Conservation (phyloP, 106 monocot genomes). For the Dendrobium nobile region DNA sequence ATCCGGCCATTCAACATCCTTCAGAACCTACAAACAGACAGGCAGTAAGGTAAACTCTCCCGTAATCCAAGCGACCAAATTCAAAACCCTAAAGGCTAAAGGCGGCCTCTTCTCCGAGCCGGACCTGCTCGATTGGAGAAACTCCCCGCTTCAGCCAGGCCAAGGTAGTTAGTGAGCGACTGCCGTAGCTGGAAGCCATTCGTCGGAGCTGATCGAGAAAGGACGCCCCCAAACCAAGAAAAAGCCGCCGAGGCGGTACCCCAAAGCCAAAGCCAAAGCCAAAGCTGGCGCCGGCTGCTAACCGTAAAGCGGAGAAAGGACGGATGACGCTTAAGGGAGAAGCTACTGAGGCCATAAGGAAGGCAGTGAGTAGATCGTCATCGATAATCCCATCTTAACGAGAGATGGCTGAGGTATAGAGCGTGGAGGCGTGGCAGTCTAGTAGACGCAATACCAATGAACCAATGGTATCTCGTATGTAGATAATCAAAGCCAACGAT, state of each 20-base stretch:
- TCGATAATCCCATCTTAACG: neutral
- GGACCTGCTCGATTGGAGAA: conserved; percentile 83
- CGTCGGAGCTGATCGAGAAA: conserved; percentile 23
- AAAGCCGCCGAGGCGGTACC: conserved; percentile 39
- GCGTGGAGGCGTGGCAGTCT: neutral
- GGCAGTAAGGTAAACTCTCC: neutral
- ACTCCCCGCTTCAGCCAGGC: conserved; percentile 47
- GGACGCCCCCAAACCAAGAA: conserved; percentile 56
- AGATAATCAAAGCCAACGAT: no score
- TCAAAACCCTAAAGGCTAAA: neutral
- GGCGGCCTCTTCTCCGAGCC: no score
- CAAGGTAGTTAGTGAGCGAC: conserved; percentile 31
- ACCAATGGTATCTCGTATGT: no score
- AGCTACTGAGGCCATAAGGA: conserved; percentile 25
- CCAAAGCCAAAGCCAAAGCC: no score
- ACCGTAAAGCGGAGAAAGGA: neutral
- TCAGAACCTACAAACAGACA: conserved; percentile 41
- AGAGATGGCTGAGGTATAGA: neutral
- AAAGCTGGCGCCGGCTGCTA: neutral
- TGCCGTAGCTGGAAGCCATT: conserved; percentile 42
- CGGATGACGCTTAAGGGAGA: conserved; percentile 3
- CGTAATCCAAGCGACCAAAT: neutral
- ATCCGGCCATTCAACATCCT: conserved; percentile 93
- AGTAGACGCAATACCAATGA: neutral
- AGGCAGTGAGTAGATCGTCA: conserved; percentile 5